Percentiles rank a stretch among this genome's conserved stretches.
phyloP scores from a whole-genome alignment of 257 asterid genomes.

The Galeopsis tetrahit region DNA sequence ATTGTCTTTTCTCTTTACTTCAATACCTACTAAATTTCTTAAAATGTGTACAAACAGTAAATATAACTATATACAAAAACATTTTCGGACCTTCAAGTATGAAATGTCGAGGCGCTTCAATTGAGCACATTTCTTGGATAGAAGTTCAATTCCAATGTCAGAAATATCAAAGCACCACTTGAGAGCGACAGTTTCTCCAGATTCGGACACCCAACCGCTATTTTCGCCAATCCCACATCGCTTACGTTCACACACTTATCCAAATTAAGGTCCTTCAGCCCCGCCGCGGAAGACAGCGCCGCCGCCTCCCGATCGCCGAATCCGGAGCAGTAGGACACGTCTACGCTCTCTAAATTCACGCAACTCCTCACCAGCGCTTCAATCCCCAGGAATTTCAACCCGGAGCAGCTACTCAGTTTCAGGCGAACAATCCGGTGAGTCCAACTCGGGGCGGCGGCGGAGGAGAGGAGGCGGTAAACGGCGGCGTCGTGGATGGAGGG shows the following conservation, averaged over 20 bases:
- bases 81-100: conserved; percentile 48
- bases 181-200: conserved; percentile 59
- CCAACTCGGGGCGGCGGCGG: conserved; percentile 35
- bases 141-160: conserved; percentile 63
- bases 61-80: too few relatives aligned
- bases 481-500: conserved; percentile 58
- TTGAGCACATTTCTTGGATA: conserved; percentile 54
- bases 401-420: conserved; percentile 59
- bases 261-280: conserved; percentile 53
- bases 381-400: conserved; percentile 47
- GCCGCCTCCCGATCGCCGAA: conserved; percentile 77
- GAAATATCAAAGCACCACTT: conserved; percentile 71
- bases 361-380: conserved; percentile 46
- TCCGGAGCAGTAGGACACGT: conserved; percentile 55
- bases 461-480: conserved; percentile 37
- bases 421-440: conserved; percentile 41
- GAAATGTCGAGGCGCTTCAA: conserved; percentile 65
- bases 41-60: too few relatives aligned
- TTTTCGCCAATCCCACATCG: conserved; percentile 70
- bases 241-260: conserved; percentile 61
- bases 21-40: too few relatives aligned
- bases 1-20: too few relatives aligned
- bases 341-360: conserved; percentile 48
- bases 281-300: conserved; percentile 48
- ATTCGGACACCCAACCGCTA: conserved; percentile 57